Conservation (phyloP, 2,329 filamentous ascomycete genomes). For the Colletotrichum tropicicola region DNA sequence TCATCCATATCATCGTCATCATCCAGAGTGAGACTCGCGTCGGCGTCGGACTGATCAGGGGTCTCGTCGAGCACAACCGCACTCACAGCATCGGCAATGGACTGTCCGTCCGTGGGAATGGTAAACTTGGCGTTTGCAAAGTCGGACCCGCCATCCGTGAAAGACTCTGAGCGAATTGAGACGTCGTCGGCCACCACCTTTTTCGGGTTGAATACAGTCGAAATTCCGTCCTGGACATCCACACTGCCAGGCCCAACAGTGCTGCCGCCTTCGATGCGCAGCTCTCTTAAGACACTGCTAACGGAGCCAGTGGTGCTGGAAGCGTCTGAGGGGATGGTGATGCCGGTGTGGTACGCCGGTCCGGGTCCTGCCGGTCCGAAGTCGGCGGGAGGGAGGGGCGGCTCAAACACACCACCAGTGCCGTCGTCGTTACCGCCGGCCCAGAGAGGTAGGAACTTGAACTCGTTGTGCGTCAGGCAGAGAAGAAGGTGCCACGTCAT, state of each 20-base stretch:
- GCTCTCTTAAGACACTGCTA: constrained; percentile 42
- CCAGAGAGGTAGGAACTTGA: constrained; percentile 72
- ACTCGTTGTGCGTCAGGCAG: constrained; percentile 63
- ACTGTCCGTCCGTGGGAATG: constrained; percentile 42
- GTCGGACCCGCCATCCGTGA: constrained; percentile 40
- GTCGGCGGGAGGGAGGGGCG: constrained; percentile 48
- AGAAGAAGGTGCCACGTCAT: constrained; percentile 58
- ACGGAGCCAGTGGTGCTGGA: constrained; percentile 46
- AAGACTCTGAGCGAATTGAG: constrained; percentile 46
- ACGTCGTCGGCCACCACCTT: constrained; percentile 44
- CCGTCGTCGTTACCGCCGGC: constrained; percentile 65
- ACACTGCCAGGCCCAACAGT: constrained; percentile 44
- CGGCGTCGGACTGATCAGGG: constrained; percentile 1
- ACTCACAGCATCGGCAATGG: constrained; percentile 31
- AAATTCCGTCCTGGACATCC: constrained; percentile 49
- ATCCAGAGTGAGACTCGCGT: neutral
- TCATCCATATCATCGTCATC: constrained; percentile 15
- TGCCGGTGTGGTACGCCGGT: constrained; percentile 55
- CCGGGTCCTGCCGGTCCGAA: constrained; percentile 57
- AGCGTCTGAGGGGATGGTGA: constrained; percentile 44
- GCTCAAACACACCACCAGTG: constrained; percentile 58
- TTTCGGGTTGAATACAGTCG: constrained; percentile 43
- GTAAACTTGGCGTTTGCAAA: constrained; percentile 45
- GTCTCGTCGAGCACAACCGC: constrained; percentile 16
- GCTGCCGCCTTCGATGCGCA: constrained; percentile 43